phyloP scores from a whole-genome alignment of 2,329 filamentous ascomycete genomes.

The Neocatenulostroma microsporum region DNA sequence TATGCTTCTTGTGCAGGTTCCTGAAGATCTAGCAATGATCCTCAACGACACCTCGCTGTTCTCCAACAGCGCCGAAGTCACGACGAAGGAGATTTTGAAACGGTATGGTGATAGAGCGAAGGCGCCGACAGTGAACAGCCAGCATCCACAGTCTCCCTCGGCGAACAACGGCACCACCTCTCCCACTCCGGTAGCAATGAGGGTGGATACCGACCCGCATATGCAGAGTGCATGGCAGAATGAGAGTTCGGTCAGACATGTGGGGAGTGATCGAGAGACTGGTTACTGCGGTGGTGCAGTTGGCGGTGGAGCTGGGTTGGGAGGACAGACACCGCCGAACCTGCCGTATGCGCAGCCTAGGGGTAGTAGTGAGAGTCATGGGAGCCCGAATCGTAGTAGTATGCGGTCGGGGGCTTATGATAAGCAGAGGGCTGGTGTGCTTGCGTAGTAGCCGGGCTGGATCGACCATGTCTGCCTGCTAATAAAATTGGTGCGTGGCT shows the following conservation, averaged over 20 bases:
- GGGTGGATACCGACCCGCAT: slow-evolving; percentile 81
- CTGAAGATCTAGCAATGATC: slow-evolving; percentile 80
- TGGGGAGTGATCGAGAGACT: slow-evolving; percentile 35
- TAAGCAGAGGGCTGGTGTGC: slow-evolving; percentile 22
- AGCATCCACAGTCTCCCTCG: slow-evolving; percentile 2
- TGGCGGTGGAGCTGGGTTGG: neutral
- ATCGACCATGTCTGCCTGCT: no score
- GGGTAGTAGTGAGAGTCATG: slow-evolving; percentile 23
- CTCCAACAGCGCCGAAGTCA: slow-evolving; percentile 75
- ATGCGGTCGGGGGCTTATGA: slow-evolving; percentile 19
- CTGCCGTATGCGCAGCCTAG: slow-evolving; percentile 23
- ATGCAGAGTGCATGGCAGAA: slow-evolving; percentile 64
- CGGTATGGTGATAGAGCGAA: slow-evolving; percentile 77
- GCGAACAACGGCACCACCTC: slow-evolving; percentile 46
- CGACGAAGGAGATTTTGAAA: slow-evolving; percentile 94
- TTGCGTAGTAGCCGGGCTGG: no score
- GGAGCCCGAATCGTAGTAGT: slow-evolving; percentile 25
- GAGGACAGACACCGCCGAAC: slow-evolving; percentile 19
- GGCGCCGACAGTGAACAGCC: slow-evolving; percentile 43
- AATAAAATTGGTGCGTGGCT: no score
- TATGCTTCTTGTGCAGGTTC: slow-evolving; percentile 57
- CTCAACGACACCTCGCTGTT: slow-evolving; percentile 77
- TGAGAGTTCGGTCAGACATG: slow-evolving; percentile 73
- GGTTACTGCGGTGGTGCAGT: slow-evolving; percentile 4
- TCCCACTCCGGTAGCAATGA: slow-evolving; percentile 49